Percentiles rank a stretch among this genome's conserved stretches.
Evolutionary conservation across 164 flowering plant species (phyloP).

Genomic region (Stephania yunnanensis): DNA sequence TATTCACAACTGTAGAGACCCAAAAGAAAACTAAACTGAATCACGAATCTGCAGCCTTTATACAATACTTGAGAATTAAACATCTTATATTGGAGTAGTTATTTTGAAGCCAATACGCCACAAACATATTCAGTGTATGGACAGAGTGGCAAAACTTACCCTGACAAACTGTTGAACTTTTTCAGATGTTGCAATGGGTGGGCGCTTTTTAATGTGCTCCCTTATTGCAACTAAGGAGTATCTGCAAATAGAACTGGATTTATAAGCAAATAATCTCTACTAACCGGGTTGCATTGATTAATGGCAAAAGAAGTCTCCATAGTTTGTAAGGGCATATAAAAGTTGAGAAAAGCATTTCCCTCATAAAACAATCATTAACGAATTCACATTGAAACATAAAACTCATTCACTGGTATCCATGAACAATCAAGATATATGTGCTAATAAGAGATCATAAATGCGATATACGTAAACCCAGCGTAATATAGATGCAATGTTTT

Average conservation of each 20-base stretch:
- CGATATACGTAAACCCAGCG: not conserved
- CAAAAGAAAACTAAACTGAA: no score
- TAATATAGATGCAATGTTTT: no score
- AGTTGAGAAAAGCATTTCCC: not conserved
- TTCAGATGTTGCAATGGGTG: conserved; percentile 91
- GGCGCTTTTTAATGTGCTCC: conserved; percentile 97
- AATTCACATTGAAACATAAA: not conserved
- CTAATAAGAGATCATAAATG: not conserved
- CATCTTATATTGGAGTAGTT: not conserved
- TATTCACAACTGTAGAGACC: no score
- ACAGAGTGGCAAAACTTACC: conserved; percentile 35
- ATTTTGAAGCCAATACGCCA: not conserved
- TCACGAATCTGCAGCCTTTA: no score
- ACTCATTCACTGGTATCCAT: not conserved
- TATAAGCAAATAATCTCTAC: conserved; percentile 3
- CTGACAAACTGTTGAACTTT: conserved; percentile 91
- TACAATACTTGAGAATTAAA: no score
- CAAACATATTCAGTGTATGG: no score
- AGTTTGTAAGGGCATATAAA: not conserved
- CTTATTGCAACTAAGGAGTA: conserved; percentile 73
- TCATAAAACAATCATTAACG: not conserved
- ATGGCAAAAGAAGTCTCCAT: not conserved
- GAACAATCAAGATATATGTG: not conserved
- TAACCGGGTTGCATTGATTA: not conserved
- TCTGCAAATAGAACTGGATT: conserved; percentile 35